Evolutionary conservation across 192 early-diverging fungal genomes (phyloP).

Genomic region (Entomortierella lignicola): DNA sequence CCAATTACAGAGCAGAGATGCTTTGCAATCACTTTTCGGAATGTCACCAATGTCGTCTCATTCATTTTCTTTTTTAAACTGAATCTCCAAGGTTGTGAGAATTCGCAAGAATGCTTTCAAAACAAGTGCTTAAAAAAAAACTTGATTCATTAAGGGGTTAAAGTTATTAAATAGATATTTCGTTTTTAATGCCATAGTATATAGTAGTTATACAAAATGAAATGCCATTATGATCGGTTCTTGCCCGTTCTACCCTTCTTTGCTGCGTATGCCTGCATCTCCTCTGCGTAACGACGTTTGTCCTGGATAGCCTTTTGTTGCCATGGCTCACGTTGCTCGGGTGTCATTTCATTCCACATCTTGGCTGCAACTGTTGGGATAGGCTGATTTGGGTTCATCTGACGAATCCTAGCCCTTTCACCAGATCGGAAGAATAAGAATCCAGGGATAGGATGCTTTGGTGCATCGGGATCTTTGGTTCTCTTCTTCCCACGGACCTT

Average conservation of each 20-base stretch:
- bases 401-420: slow-evolving; percentile 71
- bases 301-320: slow-evolving; percentile 66
- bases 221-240: slow-evolving; percentile 3
- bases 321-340: slow-evolving; percentile 62
- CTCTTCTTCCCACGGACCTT: slow-evolving; percentile 71
- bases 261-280: slow-evolving; percentile 66
- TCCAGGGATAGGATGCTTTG: slow-evolving; percentile 89
- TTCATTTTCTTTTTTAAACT: neutral
- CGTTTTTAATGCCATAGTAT: no score
- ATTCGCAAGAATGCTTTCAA: no score
- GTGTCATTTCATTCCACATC: slow-evolving; percentile 71
- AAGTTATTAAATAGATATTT: no score
- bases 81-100: no score
- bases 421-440: slow-evolving; percentile 82
- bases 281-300: slow-evolving; percentile 75
- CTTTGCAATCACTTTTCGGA: slow-evolving; percentile 26
- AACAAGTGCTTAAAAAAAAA: no score
- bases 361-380: slow-evolving; percentile 81
- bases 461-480: slow-evolving; percentile 77
- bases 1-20: slow-evolving; percentile 17
- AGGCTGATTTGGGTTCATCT: slow-evolving; percentile 75
- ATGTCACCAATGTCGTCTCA: slow-evolving; percentile 7
- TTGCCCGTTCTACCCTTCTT: slow-evolving; percentile 36
- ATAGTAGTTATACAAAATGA: no score
- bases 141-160: no score